A percentile compares a stretch with the other conserved stretches of the same genome.
phyloP scores from a whole-genome alignment of 2,329 filamentous ascomycete species.

The Cladophialophora immunda region DNA sequence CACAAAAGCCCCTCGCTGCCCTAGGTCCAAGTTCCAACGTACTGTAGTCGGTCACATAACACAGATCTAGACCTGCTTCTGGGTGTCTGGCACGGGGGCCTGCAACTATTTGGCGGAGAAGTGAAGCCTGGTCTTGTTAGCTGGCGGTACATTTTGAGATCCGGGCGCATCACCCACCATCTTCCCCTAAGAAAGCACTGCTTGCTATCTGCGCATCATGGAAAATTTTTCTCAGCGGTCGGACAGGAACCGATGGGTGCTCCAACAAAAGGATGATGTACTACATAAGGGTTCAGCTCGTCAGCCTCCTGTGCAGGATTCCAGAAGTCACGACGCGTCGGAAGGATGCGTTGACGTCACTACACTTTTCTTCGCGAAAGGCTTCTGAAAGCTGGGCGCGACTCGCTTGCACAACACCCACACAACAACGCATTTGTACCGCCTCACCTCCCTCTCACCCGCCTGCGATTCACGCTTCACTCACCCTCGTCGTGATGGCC shows the following conservation, averaged over 20 bases:
- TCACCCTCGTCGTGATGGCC: no score
- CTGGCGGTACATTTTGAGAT: not conserved
- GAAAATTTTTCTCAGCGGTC: not conserved
- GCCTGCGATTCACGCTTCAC: no score
- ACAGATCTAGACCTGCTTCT: constrained; percentile 89
- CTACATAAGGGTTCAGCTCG: constrained; percentile 4
- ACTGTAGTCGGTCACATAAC: constrained; percentile 88
- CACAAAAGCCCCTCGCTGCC: constrained; percentile 5
- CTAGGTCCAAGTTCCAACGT: constrained; percentile 23
- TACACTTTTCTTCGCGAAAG: not conserved
- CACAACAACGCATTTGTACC: no score
- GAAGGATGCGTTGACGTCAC: not conserved
- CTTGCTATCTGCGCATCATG: not conserved
- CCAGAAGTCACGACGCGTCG: not conserved
- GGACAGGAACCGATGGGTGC: not conserved
- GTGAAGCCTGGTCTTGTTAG: constrained; percentile 63
- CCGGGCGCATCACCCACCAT: not conserved
- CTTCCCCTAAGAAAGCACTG: not conserved
- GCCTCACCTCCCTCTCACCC: no score
- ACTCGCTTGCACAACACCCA: no score
- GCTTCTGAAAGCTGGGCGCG: no score
- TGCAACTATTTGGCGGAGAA: constrained; percentile 91
- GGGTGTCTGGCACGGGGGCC: constrained; percentile 83
- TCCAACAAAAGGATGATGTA: not conserved
- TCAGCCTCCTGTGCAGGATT: constrained; percentile 7